phyloP scores from a whole-genome alignment of 2,329 filamentous ascomycete genomes.

The Botrytis deweyae region DNA sequence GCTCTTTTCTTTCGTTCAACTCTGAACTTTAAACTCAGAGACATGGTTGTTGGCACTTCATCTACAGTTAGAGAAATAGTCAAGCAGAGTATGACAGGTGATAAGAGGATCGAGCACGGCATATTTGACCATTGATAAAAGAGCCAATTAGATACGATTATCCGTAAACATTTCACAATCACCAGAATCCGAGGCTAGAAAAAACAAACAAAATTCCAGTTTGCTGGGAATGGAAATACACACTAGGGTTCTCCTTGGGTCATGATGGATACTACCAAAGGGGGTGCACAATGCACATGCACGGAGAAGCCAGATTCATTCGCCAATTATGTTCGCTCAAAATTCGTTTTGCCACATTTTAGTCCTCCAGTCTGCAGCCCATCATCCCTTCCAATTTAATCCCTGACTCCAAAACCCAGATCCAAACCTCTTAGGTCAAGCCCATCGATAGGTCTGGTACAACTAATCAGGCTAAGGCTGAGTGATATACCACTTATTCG shows the following conservation, averaged over 20 bases:
- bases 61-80: not conserved
- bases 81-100: not conserved
- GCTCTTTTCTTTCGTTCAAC: not conserved
- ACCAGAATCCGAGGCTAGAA: not conserved
- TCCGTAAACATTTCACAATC: not conserved
- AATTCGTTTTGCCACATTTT: not conserved
- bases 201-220: not conserved
- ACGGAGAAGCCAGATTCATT: not conserved
- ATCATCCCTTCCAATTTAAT: not conserved
- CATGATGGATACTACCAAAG: not conserved
- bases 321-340: not conserved
- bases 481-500: not conserved
- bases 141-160: not conserved
- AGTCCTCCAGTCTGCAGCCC: not conserved
- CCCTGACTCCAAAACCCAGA: not conserved
- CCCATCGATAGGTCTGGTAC: constrained; percentile 6
- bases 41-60: not conserved
- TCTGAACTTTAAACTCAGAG: not conserved
- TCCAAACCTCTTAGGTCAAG: not conserved
- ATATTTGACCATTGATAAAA: not conserved
- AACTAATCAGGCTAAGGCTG: constrained; percentile 20
- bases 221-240: constrained; percentile 11
- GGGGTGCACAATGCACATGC: not conserved
- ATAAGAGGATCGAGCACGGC: constrained; percentile 6
- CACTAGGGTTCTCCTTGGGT: not conserved